Base-by-base conservation (phyloP, 2,329 filamentous ascomycete genomes). In the Paraphoma chrysanthemicola region DNA sequence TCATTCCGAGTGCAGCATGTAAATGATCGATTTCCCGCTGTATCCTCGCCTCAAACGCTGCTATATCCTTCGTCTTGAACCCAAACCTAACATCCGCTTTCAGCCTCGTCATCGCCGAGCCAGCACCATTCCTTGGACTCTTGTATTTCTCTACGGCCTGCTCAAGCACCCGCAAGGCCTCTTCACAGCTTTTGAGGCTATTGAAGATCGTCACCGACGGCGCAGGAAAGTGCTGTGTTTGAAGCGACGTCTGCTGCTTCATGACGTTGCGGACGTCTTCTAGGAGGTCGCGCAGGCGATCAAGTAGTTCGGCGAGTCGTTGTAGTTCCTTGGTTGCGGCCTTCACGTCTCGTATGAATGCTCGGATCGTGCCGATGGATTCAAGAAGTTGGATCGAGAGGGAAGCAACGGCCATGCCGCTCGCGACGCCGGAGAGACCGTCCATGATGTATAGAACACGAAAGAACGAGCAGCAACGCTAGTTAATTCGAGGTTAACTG, bases 351-450 rank as follows among this genome's bases (percentile, higher is more conserved):
- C 41, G 33, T 6, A 61, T 41, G 17, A 60, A 62, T 4, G 51
- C 44, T 23, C 52, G 48, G 44, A 63, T 62, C 5, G 14, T 54
- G 8, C 18, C 29, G 4, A 63, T 42, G 5, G 57, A 54, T 1
- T 63, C 29, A 4, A 66, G 33, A n/a, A 65, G 62, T 33, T 66
- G 63, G 28, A 66, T 29, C 0, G 58, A 51, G 1, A 66, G 45
- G 4, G 63, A 66, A 9, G 51, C 51, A 17, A 62, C 59, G 39
- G 63, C 57, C 29, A 63, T 62, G 53, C 57, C 57, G 33, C 63
- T 62, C 14, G 64, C 59, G 9, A 52, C 60, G 7, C 47, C 58
- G 12, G 63, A 63, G 16, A 63, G 56, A 5, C 29, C 48, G 11
- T 64, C 60, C 63, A 66, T 62, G 42, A 39, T 33, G 50, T 14